A percentile compares a stretch with the other conserved stretches of the same genome.
Conservation (phyloP, 495 filamentous ascomycete genomes). For the Aspergillus nidulans region DNA sequence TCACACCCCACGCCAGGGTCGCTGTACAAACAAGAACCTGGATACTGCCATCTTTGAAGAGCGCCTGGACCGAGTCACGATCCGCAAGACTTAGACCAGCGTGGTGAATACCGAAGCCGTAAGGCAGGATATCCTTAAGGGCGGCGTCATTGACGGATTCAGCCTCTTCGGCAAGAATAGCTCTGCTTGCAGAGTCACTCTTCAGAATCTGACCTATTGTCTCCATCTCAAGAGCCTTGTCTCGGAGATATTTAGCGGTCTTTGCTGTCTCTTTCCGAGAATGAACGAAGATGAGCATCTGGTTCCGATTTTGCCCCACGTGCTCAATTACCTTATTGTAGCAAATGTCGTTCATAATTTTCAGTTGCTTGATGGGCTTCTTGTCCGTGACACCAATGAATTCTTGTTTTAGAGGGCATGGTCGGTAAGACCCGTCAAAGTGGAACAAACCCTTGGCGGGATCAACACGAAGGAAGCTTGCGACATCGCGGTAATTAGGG, state of each 20-base stretch:
- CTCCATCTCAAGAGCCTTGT: conserved; percentile 92
- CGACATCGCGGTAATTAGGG: conserved; percentile 96
- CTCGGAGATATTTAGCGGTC: conserved; percentile 90
- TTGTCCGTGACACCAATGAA: conserved; percentile 97
- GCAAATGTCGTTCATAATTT: conserved; percentile 98
- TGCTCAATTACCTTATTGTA: conserved; percentile 98
- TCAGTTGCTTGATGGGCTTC: conserved; percentile 98
- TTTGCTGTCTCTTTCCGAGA: conserved; percentile 97
- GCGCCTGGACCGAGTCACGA: conserved; percentile 88
- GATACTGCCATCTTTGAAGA: conserved; percentile 84
- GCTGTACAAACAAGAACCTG: conserved; percentile 97
- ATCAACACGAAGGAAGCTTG: conserved; percentile 91
- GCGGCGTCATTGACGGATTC: conserved; percentile 79
- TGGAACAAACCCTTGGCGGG: conserved; percentile 83
- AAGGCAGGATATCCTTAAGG: conserved; percentile 91
- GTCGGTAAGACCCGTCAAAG: conserved; percentile 91
- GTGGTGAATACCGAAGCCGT: conserved; percentile 97
- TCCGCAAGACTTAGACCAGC: conserved; percentile 93
- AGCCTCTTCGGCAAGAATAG: conserved; percentile 80
- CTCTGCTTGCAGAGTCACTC: conserved; percentile 86
- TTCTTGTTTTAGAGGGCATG: conserved; percentile 91
- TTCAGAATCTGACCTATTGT: conserved; percentile 95
- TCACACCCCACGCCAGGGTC: conserved; percentile 94
- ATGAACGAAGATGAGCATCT: conserved; percentile 99
- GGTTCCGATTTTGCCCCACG: conserved; percentile 81